A percentile compares a stretch with the other conserved stretches of the same genome.
Conservation (phyloP, 1,284 basidiomycete genomes). For the Paramarasmius palmivorus region DNA sequence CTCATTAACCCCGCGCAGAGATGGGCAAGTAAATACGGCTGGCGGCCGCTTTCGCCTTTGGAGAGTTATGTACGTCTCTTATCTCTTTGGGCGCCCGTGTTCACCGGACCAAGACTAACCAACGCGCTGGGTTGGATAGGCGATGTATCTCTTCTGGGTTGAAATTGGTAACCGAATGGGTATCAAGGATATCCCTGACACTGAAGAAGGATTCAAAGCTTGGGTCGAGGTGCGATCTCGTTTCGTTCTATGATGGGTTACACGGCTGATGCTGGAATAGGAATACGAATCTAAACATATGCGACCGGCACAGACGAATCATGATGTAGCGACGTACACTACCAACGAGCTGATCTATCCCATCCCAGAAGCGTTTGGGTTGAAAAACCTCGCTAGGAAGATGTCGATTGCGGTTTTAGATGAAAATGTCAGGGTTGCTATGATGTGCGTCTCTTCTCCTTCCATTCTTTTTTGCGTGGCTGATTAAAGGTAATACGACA, state of each 20-base stretch:
- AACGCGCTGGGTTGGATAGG: slow-evolving; percentile 20
- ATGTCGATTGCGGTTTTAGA: slow-evolving; percentile 37
- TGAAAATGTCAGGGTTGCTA: slow-evolving; percentile 39
- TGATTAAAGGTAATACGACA: slow-evolving; percentile 14
- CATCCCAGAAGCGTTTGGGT: slow-evolving; percentile 36
- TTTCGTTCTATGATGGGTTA: background rate
- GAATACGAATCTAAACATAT: slow-evolving; percentile 39
- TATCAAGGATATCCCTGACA: slow-evolving; percentile 43
- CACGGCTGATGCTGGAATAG: background rate
- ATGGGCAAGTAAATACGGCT: slow-evolving; percentile 23
- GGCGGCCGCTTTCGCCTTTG: slow-evolving; percentile 21
- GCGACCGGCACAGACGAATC: slow-evolving; percentile 40
- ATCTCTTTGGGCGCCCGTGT: too few species aligned
- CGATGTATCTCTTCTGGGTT: slow-evolving; percentile 27
- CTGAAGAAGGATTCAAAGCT: slow-evolving; percentile 31
- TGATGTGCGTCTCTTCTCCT: slow-evolving; percentile 36
- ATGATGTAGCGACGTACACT: slow-evolving; percentile 36
- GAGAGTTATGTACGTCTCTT: slow-evolving; percentile 5
- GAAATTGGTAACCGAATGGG: slow-evolving; percentile 28
- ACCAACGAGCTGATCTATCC: slow-evolving; percentile 36
- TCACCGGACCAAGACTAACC: background rate
- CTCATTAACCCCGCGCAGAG: slow-evolving; percentile 13
- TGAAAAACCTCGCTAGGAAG: slow-evolving; percentile 32
- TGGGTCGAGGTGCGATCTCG: slow-evolving; percentile 32
- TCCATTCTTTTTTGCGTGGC: background rate